Evolutionary conservation across 2,329 filamentous ascomycete genomes (phyloP).

Genomic region (Colletotrichum falcatum): DNA sequence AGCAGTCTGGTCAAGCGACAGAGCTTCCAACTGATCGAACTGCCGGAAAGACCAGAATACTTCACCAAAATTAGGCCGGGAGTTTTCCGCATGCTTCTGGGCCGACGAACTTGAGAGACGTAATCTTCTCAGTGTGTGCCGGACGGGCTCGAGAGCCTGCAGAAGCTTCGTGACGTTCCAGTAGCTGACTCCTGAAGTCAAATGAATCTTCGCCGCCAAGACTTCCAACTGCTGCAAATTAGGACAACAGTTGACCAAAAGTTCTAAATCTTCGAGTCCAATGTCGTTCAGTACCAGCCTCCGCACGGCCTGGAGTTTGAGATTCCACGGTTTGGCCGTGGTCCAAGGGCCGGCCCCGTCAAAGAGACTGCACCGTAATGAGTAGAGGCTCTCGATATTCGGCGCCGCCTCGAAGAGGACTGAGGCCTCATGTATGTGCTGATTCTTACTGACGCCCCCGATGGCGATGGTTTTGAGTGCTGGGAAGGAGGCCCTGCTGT

Average conservation of each 20-base stretch:
- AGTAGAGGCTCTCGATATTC: conserved; percentile 14
- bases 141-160: conserved; percentile 15
- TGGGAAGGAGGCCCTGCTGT: conserved; percentile 4
- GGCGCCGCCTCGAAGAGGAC: conserved; percentile 26
- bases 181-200: conserved; percentile 16
- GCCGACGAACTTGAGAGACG: conserved; percentile 8
- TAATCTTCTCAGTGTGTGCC: conserved; percentile 16
- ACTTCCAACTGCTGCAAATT: conserved; percentile 24
- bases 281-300: conserved; percentile 22
- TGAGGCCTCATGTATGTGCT: conserved; percentile 22
- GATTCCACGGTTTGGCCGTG: conserved; percentile 8
- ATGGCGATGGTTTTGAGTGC: conserved; percentile 7
- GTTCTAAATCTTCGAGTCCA: conserved; percentile 15
- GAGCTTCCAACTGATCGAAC: conserved; percentile 21
- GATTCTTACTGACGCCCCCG: conserved; percentile 17
- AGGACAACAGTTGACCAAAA: conserved; percentile 26
- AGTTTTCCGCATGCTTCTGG: not conserved
- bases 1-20: conserved; percentile 20
- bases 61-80: not conserved
- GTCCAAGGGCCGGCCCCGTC: conserved; percentile 23
- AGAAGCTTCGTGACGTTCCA: conserved; percentile 30
- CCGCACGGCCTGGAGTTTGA: not conserved
- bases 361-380: conserved; percentile 21
- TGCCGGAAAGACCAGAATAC: conserved; percentile 14
- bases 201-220: conserved; percentile 18